phyloP scores from a whole-genome alignment of 1,284 basidiomycete species.

The Moniliophthora roreri region DNA sequence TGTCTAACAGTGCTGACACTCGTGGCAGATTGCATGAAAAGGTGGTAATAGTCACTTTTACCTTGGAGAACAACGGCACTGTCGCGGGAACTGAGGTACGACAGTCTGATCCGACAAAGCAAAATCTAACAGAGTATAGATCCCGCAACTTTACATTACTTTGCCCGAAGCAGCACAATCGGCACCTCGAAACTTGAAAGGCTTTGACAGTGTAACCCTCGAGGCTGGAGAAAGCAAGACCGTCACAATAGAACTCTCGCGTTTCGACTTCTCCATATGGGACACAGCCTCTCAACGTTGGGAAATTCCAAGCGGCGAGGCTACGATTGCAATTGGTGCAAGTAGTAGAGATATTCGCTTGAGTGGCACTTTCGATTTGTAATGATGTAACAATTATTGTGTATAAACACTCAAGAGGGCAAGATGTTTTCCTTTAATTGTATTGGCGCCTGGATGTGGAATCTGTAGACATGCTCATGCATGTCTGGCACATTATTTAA shows the following conservation, averaged over 20 bases:
- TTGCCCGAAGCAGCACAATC: slow-evolving; percentile 42
- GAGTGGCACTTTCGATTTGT: slow-evolving; percentile 25
- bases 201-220: slow-evolving; percentile 48
- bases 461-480: no score
- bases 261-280: slow-evolving; percentile 37
- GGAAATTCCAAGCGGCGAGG: slow-evolving; percentile 43
- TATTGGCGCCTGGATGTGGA: no score
- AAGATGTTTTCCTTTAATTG: no score
- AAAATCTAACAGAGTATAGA: slow-evolving; percentile 25
- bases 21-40: slow-evolving; percentile 41
- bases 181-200: slow-evolving; percentile 46
- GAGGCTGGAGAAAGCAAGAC: slow-evolving; percentile 36
- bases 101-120: background rate
- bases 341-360: slow-evolving; percentile 48
- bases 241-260: slow-evolving; percentile 35
- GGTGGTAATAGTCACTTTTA: slow-evolving; percentile 44
- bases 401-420: background rate
- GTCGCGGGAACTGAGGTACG: slow-evolving; percentile 49
- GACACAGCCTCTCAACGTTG: slow-evolving; percentile 42
- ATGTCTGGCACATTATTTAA: no score
- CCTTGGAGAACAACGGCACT: slow-evolving; percentile 43
- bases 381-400: background rate
- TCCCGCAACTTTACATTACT: slow-evolving; percentile 50
- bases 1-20: background rate
- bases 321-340: slow-evolving; percentile 43